phyloP scores from a whole-genome alignment of 1,139 yeast genomes.

The Suhomyces bribrorum region DNA sequence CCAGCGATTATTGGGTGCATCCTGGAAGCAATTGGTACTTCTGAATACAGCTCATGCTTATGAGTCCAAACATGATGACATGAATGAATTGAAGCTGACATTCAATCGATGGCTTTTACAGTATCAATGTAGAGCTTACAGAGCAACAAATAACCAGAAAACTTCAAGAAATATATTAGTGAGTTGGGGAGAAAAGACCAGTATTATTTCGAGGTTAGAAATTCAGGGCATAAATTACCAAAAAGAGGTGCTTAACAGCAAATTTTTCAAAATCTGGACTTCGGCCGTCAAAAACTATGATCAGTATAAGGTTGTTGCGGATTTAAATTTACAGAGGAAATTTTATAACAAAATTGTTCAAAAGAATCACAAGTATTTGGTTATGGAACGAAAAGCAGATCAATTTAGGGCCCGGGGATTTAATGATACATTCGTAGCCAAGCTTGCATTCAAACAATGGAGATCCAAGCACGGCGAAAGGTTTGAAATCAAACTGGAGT shows the following conservation, averaged over 20 bases:
- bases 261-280: constrained; percentile 1
- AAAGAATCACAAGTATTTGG: constrained; percentile 1
- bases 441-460: constrained; percentile 21
- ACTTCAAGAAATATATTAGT: background rate
- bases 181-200: constrained; percentile 1
- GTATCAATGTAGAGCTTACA: background rate
- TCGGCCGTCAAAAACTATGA: background rate
- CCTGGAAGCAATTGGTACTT: constrained; percentile 20
- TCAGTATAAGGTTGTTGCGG: constrained; percentile 17
- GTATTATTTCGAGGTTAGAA: background rate
- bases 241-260: background rate
- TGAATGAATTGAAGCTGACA: background rate
- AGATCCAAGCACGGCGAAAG: constrained; percentile 15
- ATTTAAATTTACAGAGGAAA: constrained; percentile 22
- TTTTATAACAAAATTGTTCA: constrained; percentile 16
- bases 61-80: background rate
- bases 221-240: constrained; percentile 1
- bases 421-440: constrained; percentile 9
- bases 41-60: background rate
- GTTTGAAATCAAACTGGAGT: constrained; percentile 19
- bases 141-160: background rate
- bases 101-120: background rate
- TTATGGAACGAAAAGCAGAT: constrained; percentile 5
- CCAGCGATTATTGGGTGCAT: background rate
- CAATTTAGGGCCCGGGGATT: constrained; percentile 2